Conservation (phyloP, 2,329 filamentous ascomycete species). For the Neophaeococcomyces aloes region DNA sequence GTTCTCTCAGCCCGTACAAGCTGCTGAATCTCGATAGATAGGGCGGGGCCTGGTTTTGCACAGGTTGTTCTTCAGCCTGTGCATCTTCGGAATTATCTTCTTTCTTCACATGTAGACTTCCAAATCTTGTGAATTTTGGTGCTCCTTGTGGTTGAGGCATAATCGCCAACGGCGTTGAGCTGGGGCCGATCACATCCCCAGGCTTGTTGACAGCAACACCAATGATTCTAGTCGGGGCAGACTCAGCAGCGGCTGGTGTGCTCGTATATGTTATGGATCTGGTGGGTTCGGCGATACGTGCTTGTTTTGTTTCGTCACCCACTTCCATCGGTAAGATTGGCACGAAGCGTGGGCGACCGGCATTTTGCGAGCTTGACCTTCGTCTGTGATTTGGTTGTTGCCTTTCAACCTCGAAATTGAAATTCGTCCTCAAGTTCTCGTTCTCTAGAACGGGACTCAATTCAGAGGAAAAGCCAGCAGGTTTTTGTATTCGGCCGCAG, state of each 20-base stretch:
- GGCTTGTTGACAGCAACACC: conserved; percentile 5
- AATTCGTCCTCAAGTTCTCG: conserved; percentile 19
- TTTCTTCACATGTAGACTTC: conserved; percentile 16
- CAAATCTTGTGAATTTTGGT: conserved; percentile 16
- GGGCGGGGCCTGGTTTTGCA: not conserved
- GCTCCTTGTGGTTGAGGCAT: conserved; percentile 12
- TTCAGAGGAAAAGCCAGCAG: conserved; percentile 13
- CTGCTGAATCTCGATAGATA: conserved; percentile 1
- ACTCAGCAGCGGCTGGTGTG: not conserved
- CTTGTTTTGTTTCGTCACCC: conserved; percentile 17
- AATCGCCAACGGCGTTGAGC: conserved; percentile 7
- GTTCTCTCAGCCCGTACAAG: conserved; percentile 4
- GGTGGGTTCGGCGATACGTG: conserved; percentile 13
- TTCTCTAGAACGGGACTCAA: conserved; percentile 21
- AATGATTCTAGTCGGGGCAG: not conserved
- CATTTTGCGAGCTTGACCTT: conserved; percentile 13
- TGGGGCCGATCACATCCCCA: conserved; percentile 6
- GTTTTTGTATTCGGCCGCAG: conserved; percentile 19
- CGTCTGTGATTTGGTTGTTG: conserved; percentile 9
- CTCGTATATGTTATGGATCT: not conserved
- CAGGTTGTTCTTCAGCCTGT: not conserved
- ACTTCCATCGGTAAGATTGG: conserved; percentile 19
- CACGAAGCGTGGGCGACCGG: conserved; percentile 10
- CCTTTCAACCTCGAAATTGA: conserved; percentile 19
- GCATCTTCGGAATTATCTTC: not conserved